Evolutionary conservation across 169 alveolate genomes (phyloP), one percentile per base, ranked within the genome.

Genomic region (Cryptosporidium xiaoi): DNA sequence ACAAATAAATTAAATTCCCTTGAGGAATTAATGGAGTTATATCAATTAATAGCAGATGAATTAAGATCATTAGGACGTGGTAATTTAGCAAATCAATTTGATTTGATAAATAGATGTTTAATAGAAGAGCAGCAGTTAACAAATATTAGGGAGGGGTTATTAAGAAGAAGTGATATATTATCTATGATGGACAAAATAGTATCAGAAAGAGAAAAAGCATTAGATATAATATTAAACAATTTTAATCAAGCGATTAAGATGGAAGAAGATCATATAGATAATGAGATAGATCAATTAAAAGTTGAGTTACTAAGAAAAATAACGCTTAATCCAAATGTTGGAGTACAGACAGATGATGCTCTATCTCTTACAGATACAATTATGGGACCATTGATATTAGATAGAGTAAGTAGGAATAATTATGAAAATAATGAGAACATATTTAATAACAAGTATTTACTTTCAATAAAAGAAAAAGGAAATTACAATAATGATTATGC

Each of bases 41-140:
- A 77, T 58, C 87, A 77, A 60, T 48, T 77, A 44, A 77, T 77
- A 44, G 87, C 87, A 56, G 87, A 77, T 77, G 87, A 77, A 46
- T 77, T 77, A 24, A 77, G 87, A 48, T 77, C 87, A 36, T 62
- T 77, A 40, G 87, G 87, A 20, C 87, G 87, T 77, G 87, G 87
- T 24, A 77, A 77, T 46, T 62, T 77, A 29, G 87, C 87, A 6
- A 77, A 56, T 60, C 87, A 77, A 40, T 77, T 77, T 77, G 87
- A 77, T 77, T 62, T 77, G 48, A 71, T 77, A n/a, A 77, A 77
- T 77, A 60, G 77, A 48, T 77, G 87, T 62, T 48, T 77, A 29
- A 77, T 77, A 58, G 87, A 77, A 60, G 87, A 77, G 20, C 87
- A 77, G 36, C 87, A 77, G 40, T 60, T 77, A 36, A 77, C 69